Evolutionary conservation across 2,329 filamentous ascomycete species (phyloP).

Genomic region (Periconia sp.): DNA sequence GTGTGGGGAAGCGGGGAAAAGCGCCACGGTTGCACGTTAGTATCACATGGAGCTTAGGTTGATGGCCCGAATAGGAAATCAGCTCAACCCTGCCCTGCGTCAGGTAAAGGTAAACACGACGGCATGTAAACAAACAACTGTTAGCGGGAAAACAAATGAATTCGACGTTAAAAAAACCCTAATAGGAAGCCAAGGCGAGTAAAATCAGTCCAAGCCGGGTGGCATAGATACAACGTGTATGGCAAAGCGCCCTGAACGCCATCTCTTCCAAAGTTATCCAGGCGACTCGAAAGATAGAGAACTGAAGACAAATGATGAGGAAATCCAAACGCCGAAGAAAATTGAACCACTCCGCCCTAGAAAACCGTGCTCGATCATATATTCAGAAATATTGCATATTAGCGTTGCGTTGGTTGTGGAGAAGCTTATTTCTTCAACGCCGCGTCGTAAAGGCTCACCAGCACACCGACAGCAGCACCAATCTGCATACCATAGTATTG

Average conservation of each 20-base stretch:
- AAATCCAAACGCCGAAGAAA: conserved; percentile 1
- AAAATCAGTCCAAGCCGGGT: not conserved
- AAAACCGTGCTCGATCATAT: not conserved
- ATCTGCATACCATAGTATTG: conserved; percentile 71
- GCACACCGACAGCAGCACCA: conserved; percentile 66
- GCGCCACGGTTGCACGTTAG: not conserved
- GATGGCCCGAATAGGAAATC: conserved; percentile 5
- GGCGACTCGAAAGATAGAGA: conserved; percentile 4
- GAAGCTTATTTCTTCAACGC: conserved; percentile 60
- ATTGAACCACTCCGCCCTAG: not conserved
- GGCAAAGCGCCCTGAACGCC: conserved; percentile 24
- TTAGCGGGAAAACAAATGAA: not conserved
- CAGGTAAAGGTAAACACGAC: not conserved
- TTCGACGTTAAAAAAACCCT: not conserved
- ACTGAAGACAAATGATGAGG: not conserved
- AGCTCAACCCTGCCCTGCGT: conserved; percentile 5
- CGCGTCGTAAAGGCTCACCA: conserved; percentile 76
- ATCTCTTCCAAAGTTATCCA: conserved; percentile 1
- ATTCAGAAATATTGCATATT: not conserved
- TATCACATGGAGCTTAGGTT: not conserved
- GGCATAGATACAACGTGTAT: conserved; percentile 7
- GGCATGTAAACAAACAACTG: not conserved
- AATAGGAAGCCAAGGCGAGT: not conserved
- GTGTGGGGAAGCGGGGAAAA: conserved; percentile 1
- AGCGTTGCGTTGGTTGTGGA: no score